phyloP scores from a whole-genome alignment of 23 red algal genomes.

The Gracilariopsis chorda region DNA sequence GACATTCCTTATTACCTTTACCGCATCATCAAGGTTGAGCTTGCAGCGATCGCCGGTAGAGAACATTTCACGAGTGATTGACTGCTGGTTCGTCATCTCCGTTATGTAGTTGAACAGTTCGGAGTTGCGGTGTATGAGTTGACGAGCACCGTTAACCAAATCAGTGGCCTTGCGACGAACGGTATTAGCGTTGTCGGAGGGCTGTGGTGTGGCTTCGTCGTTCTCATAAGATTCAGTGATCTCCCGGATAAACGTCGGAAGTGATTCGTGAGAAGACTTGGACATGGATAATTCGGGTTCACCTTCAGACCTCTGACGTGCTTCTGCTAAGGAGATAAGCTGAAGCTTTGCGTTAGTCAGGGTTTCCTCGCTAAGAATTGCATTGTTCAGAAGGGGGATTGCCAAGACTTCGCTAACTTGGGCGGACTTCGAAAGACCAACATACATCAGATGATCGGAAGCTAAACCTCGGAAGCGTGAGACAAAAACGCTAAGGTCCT shows the following conservation, averaged over 20 bases:
- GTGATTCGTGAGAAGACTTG: neutral
- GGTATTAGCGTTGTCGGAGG: neutral
- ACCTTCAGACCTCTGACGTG: neutral
- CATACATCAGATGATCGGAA: neutral
- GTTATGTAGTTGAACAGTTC: neutral
- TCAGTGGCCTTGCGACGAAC: neutral
- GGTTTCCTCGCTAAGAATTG: neutral
- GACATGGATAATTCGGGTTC: neutral
- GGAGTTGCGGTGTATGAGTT: neutral
- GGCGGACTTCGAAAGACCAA: neutral
- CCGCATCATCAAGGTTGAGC: neutral
- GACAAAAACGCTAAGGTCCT: no score
- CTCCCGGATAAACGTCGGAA: no score
- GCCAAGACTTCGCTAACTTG: conserved; percentile 27
- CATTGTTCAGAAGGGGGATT: neutral
- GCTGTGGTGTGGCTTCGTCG: neutral
- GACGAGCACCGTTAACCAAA: neutral
- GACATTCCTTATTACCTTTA: neutral
- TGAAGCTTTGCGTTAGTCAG: conserved; percentile 16
- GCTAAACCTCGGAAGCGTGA: conserved; percentile 20
- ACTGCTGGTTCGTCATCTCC: neutral
- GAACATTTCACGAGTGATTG: neutral
- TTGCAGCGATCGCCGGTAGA: neutral
- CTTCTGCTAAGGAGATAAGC: neutral
- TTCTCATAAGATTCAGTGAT: no score